Percentiles rank a stretch among this genome's conserved stretches.
Conservation (phyloP, 2,329 filamentous ascomycete species). For the Ceratocystis colombiana region DNA sequence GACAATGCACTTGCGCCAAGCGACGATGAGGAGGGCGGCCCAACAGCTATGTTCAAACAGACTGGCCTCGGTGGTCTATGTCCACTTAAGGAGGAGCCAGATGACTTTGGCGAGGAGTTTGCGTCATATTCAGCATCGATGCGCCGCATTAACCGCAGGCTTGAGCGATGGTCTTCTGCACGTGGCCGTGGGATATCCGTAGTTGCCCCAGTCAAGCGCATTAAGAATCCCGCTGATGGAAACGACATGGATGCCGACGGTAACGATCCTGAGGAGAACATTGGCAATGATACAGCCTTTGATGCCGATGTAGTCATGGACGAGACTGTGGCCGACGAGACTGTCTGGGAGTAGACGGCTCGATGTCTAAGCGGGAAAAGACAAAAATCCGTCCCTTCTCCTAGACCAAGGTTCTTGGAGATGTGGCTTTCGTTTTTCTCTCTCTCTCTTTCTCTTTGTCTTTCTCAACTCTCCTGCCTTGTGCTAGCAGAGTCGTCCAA, state of each 20-base stretch:
- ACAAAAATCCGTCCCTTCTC: not conserved
- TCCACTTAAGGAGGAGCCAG: slow-evolving; percentile 50
- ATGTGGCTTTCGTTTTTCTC: too few species aligned
- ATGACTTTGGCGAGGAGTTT: slow-evolving; percentile 69
- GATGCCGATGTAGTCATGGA: slow-evolving; percentile 38
- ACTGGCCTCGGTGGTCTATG: slow-evolving; percentile 54
- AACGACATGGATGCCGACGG: slow-evolving; percentile 29
- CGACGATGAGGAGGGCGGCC: slow-evolving; percentile 43
- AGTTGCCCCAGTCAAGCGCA: slow-evolving; percentile 39
- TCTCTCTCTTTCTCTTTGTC: not conserved
- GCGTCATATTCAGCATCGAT: slow-evolving; percentile 56
- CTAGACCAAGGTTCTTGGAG: not conserved
- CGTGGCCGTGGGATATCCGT: slow-evolving; percentile 39
- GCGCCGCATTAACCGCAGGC: slow-evolving; percentile 50
- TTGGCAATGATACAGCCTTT: slow-evolving; percentile 29
- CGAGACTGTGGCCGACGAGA: slow-evolving; percentile 41
- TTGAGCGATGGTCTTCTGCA: slow-evolving; percentile 59
- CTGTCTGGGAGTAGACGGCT: slow-evolving; percentile 19
- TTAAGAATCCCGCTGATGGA: slow-evolving; percentile 27
- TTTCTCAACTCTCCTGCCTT: slow-evolving; percentile 3
- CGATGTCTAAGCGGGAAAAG: not conserved
- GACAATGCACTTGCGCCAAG: slow-evolving; percentile 51
- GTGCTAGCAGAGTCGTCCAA: not conserved
- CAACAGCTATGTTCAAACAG: slow-evolving; percentile 40
- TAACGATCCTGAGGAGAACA: slow-evolving; percentile 31